Base-by-base conservation (phyloP, 805 yeast genomes). In the Candida broadrunensis region DNA sequence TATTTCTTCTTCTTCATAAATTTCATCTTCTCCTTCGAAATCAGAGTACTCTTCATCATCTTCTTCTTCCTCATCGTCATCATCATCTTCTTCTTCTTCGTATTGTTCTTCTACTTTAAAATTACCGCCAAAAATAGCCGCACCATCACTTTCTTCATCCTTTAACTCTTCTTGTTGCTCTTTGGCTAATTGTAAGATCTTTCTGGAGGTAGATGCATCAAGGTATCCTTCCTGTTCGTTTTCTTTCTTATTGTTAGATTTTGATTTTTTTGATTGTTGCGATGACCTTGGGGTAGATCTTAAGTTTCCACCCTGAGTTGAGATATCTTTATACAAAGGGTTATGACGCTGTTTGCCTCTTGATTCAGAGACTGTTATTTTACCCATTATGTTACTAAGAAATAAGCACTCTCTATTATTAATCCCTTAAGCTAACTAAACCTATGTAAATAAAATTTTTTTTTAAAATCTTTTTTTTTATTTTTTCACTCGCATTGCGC, bases 131-230 rank as follows among this genome's bases (percentile, higher is more conserved):
- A 60, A 48, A 33, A 58, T 25, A 37, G 54, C 44, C 43, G 38
- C 27, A 9, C 17, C 43, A 39, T 25, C 52, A 30, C 67, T 67
- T 46, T 80, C 85, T 36, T 72, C 81, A 5, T 52, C 58, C 39
- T 80, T 90, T 16, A 90, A 60, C 58, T 93, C 99, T 34, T 86
- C 89, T 63, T 89, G 97, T 67, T 93, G 99, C 54, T 85, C 91
- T 52, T 78, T 82, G 15, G 99, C 99, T 46, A 93, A 72, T 59
- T 85, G 87, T 50, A 93, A 71, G 61, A 93, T 90, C 65, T 80
- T 88, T 62, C 95, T 75, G 1, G 97, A 87, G 23, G 88, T 69
- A 15, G 80, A 72, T 15, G 97, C 85, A 67, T 91, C 97, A 30
- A 93, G 73, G 51, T 67, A 83, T 33, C 75, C 81, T 35, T 82